Percentiles rank a stretch among this genome's conserved stretches.
Conservation (phyloP, 1,284 basidiomycete genomes). For the Marasmius tenuissimus region DNA sequence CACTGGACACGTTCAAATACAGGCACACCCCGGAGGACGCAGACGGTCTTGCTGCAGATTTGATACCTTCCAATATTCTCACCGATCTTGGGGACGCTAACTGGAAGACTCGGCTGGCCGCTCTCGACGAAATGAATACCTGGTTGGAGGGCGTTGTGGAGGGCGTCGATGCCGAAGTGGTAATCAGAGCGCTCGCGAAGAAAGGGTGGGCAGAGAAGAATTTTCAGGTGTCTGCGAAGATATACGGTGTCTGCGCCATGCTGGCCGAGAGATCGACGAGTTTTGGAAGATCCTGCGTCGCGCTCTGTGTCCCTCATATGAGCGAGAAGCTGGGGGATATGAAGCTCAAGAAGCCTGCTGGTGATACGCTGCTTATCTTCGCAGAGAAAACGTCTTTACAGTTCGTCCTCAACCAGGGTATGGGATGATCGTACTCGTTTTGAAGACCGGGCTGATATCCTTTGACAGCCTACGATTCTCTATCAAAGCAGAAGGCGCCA, state of each 20-base stretch:
- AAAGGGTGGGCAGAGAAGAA: conserved; percentile 99
- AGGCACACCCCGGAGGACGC: conserved; percentile 93
- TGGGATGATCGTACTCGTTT: conserved; percentile 19
- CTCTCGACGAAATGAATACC: conserved; percentile 80
- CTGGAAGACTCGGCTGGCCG: conserved; percentile 92
- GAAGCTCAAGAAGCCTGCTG: conserved; percentile 97
- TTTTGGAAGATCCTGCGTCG: conserved; percentile 86
- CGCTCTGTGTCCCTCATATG: conserved; percentile 82
- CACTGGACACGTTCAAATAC: conserved; percentile 87
- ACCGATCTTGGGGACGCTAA: conserved; percentile 81
- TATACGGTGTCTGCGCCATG: conserved; percentile 75
- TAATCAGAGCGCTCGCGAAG: conserved; percentile 90
- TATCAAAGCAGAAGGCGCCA: conserved; percentile 94
- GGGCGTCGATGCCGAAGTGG: conserved; percentile 83
- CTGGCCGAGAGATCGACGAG: conserved; percentile 81
- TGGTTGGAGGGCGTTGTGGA: conserved; percentile 80
- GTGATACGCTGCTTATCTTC: conserved; percentile 81
- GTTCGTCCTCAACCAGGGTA: conserved; percentile 92
- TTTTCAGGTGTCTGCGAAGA: conserved; percentile 92
- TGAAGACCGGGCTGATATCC: conserved; percentile 7
- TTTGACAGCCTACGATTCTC: conserved; percentile 81
- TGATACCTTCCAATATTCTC: conserved; percentile 74
- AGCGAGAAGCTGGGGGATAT: conserved; percentile 96
- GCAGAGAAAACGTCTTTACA: conserved; percentile 94
- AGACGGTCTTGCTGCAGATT: conserved; percentile 73